phyloP scores from a whole-genome alignment of 2,329 filamentous ascomycete genomes.

The Cyanodermella asteris region DNA sequence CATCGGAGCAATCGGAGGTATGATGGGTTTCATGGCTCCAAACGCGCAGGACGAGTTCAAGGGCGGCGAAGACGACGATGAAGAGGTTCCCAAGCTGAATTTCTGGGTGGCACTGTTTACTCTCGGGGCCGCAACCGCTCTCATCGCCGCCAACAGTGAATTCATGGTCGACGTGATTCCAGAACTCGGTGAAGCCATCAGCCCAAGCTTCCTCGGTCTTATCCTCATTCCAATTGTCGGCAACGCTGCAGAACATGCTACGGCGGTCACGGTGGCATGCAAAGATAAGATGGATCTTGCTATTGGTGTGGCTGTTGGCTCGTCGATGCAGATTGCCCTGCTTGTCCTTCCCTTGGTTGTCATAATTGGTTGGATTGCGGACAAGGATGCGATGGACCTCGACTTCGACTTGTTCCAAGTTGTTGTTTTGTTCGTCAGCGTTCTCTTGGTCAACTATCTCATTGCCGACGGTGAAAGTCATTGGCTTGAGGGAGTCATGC shows the following conservation, averaged over 20 bases:
- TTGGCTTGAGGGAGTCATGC: no score
- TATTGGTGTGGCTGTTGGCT: conserved; percentile 44
- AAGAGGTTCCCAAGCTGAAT: conserved; percentile 52
- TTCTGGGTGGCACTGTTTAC: conserved; percentile 50
- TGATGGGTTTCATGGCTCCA: conserved; percentile 2
- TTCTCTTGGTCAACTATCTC: conserved; percentile 35
- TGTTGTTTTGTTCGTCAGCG: conserved; percentile 36
- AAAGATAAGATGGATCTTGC: conserved; percentile 50
- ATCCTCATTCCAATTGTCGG: conserved; percentile 44
- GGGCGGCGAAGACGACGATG: conserved; percentile 44
- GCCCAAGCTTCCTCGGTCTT: conserved; percentile 36
- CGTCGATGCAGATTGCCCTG: conserved; percentile 42
- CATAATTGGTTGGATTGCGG: conserved; percentile 38
- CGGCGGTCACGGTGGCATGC: conserved; percentile 36
- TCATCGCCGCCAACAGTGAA: conserved; percentile 58
- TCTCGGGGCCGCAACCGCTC: conserved; percentile 48
- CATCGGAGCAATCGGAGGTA: conserved; percentile 27
- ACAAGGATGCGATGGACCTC: conserved; percentile 44
- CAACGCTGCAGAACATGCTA: conserved; percentile 44
- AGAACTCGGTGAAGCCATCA: conserved; percentile 24
- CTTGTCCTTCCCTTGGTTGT: conserved; percentile 38
- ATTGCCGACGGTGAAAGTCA: conserved; percentile 37
- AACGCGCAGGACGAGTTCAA: conserved; percentile 11
- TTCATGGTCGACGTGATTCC: conserved; percentile 41
- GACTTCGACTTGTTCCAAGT: conserved; percentile 82